These are phyloP conservation scores for Cladorrhinum sp. DNA, from an alignment of 2,329 filamentous ascomycete genomes.

Conservation along the genomic window DNA sequence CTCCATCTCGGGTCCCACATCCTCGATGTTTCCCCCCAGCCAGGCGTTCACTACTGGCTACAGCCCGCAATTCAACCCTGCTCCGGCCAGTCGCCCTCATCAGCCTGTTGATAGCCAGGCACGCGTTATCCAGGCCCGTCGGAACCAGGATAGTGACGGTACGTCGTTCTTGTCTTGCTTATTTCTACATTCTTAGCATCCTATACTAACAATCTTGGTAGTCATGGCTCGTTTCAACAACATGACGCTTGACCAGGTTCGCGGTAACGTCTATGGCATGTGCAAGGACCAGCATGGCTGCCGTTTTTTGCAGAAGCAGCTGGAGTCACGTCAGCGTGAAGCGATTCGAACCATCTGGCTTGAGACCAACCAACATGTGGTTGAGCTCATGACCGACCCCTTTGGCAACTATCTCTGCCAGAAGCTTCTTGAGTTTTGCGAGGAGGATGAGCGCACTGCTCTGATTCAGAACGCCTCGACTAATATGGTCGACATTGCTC, in stretches of 20 bases:
- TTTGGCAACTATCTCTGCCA: slow-evolving; percentile 99
- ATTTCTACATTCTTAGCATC: slow-evolving; percentile 39
- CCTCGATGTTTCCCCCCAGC: slow-evolving; percentile 47
- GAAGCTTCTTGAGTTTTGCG: slow-evolving; percentile 93
- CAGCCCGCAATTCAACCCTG: slow-evolving; percentile 42
- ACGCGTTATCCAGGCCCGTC: slow-evolving; percentile 71
- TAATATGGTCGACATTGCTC: slow-evolving; percentile 85
- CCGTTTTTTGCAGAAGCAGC: slow-evolving; percentile 92
- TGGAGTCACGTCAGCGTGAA: slow-evolving; percentile 82
- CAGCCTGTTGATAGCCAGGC: slow-evolving; percentile 71
- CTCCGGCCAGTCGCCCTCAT: slow-evolving; percentile 39
- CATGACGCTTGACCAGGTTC: slow-evolving; percentile 74
- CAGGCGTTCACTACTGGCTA: slow-evolving; percentile 57
- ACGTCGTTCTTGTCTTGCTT: slow-evolving; percentile 28
- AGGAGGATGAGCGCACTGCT: slow-evolving; percentile 88
- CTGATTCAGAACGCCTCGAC: slow-evolving; percentile 86
- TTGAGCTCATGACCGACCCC: slow-evolving; percentile 97
- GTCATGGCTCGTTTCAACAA: slow-evolving; percentile 78
- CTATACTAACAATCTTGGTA: too few species aligned
- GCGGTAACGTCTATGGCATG: slow-evolving; percentile 79
- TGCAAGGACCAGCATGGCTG: slow-evolving; percentile 99
- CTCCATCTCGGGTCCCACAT: slow-evolving; percentile 46
- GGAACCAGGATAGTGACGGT: slow-evolving; percentile 71
- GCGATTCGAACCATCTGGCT: slow-evolving; percentile 90
- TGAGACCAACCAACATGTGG: slow-evolving; percentile 89